Base-by-base conservation (phyloP, 2,329 filamentous ascomycete species). In the Cladosporium sp. region DNA sequence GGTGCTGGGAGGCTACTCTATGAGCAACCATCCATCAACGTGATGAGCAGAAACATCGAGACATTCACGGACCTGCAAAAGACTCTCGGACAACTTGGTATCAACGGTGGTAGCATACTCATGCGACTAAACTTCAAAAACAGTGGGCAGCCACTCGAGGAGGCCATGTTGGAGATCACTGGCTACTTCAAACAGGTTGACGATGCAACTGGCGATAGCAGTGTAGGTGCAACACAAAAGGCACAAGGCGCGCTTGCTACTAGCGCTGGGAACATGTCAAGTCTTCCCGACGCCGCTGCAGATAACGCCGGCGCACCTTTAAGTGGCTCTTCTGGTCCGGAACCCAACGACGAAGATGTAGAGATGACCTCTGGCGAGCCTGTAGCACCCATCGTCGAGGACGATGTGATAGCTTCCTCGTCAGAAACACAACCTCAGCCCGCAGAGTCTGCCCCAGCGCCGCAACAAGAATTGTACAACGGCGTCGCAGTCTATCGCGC, bases 61-160 rank as follows among this genome's bases (percentile, higher is more conserved):
- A 86, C 84, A 0, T 90, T 97, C 67, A 79, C 80, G 17, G 92
- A 95, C 68, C 82, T 97, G 59, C 91, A 97, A 72, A 96, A 96
- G 79, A 92, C 90, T 1, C 75, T 99, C 47, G 87, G 86, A 5
- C 90, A 96, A 72, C 77, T 97, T 17, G 94, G 94, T 0, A 88
- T 95, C 68, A 95, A 92, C 70, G 88, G 85, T 50, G 93, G 94
- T 5, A 93, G 84, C 68, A 87, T 90, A 4, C 76, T 96, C 58
- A 81, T 99, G 57, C 84, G 90, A 59, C 75, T 99, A 60, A 85
- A 81, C 36, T 97, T 93, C 75, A 86, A 83, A 70, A 82, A 82
- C 63, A 94, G 90, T 6, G 86, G 88, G 12, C 85, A 84, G 70
- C 92, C 92, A 2, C 75, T 97, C 28, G 90, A 91, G 65, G 89